Evolutionary conservation across 768 basidiomycete species (phyloP).

Genomic region (Rossbeevera mucosa): DNA sequence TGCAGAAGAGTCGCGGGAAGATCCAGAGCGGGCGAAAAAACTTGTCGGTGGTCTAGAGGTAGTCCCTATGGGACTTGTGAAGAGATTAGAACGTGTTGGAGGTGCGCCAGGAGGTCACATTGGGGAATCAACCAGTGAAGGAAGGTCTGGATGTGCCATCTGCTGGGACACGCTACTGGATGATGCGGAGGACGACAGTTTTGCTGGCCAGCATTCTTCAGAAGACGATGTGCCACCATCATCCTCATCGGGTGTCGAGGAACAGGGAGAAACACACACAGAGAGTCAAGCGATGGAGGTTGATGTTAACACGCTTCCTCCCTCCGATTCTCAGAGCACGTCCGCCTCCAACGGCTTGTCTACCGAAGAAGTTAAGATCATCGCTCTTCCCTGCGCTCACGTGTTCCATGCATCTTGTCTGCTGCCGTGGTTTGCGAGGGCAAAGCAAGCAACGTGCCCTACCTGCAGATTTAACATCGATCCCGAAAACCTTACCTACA

Average conservation of each 20-base stretch:
- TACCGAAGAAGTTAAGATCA: constrained; percentile 40
- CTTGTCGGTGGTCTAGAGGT: constrained; percentile 61
- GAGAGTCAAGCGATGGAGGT: constrained; percentile 17
- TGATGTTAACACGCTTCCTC: constrained; percentile 19
- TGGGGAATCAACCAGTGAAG: constrained; percentile 33
- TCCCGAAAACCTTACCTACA: constrained; percentile 65
- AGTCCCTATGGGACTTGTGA: constrained; percentile 62
- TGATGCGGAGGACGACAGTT: constrained; percentile 39
- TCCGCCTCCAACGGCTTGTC: constrained; percentile 3
- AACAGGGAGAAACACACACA: constrained; percentile 5
- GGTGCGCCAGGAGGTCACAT: constrained; percentile 33
- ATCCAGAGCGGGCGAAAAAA: constrained; percentile 61
- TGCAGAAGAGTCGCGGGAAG: constrained; percentile 44
- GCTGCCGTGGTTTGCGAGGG: constrained; percentile 77
- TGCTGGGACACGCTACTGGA: constrained; percentile 70
- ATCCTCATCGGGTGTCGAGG: background rate
- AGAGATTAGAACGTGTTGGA: constrained; percentile 52
- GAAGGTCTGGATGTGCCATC: constrained; percentile 54
- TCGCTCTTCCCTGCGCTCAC: constrained; percentile 75
- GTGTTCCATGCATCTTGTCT: constrained; percentile 78
- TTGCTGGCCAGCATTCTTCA: constrained; percentile 9
- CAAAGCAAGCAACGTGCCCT: constrained; percentile 76
- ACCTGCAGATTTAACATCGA: constrained; percentile 82
- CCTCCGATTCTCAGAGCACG: constrained; percentile 11
- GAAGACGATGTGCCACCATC: constrained; percentile 6